phyloP scores from a whole-genome alignment of 2,329 filamentous ascomycete species.

The Fusarium citri region DNA sequence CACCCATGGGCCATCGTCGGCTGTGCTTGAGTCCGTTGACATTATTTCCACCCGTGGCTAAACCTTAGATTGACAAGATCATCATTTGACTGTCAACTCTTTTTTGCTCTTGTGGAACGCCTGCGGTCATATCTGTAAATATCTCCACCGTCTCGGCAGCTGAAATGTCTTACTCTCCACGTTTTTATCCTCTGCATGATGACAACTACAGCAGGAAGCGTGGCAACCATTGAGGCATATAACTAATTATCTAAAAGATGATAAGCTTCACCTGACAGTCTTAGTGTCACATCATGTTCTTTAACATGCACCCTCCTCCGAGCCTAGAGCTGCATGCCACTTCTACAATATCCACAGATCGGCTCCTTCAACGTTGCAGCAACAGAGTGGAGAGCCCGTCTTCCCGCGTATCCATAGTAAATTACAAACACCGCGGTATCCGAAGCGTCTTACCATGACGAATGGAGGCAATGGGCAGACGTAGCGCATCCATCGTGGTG shows the following conservation, averaged over 20 bases:
- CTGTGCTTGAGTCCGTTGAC: not conserved
- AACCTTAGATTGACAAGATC: not conserved
- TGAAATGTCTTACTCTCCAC: not conserved
- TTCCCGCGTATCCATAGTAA: not conserved
- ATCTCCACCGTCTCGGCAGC: not conserved
- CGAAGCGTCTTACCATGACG: not conserved
- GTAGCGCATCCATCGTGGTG: not conserved
- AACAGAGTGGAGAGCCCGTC: not conserved
- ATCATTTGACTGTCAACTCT: not conserved
- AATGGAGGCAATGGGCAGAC: not conserved
- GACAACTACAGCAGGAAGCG: too few relatives aligned
- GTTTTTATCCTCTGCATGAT: not conserved
- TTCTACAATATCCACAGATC: not conserved
- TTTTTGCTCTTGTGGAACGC: not conserved
- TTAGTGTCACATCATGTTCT: not conserved
- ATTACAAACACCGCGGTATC: not conserved
- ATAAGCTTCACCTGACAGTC: conserved; percentile 1
- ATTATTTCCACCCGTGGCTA: not conserved
- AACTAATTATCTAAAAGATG: not conserved
- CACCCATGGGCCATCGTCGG: not conserved
- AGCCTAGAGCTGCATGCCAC: not conserved
- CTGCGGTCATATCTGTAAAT: not conserved
- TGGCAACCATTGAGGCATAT: not conserved
- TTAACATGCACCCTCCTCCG: not conserved
- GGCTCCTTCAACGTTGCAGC: not conserved